Evolutionary conservation across 176 grass and related monocot species (phyloP), one percentile per base, ranked within the genome.

Genomic region (Aegilops longissima): DNA sequence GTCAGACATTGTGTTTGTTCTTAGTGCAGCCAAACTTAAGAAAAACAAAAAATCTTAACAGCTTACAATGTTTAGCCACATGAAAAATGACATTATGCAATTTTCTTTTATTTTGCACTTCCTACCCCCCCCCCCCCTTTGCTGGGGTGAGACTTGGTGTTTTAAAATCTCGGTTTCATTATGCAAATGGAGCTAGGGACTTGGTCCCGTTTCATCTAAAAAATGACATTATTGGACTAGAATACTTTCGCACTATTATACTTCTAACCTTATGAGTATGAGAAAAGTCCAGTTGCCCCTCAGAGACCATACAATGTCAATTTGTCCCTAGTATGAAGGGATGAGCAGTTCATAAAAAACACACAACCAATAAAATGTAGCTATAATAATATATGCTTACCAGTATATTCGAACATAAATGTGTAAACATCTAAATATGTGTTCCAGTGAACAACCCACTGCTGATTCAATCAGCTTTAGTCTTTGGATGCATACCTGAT

Each of bases 401-500:
- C 10, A n/a, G 34, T 35, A 34, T 13, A 18, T 33, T 27, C 33
- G 70, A 77, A 42, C 6, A 39, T 39, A 39, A 31, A 45, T 12
- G 11, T 73, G 5, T 47, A 81, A 83, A 83, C 8, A 23, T 7
- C 31, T 36, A 52, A 52, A 18, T 14, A 36, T 79, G 17, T 3
- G 17, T 4, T 30, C 5, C 58, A 81, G 70, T 39, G 49, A 27
- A 18, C 58, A 7, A 4, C 64, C 24, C 63, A 54, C 42, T 31
- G 24, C 8, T 69, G 30, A 31, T 31, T 31, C 30, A 31, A 31
- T 58, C 65, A 76, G 18, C 58, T 56, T 81, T 21, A 61, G 23
- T 12, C 18, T 34, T 76, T 64, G 14, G 56, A 62, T 83, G 9
- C 76, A 84, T 86, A 99, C 97, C 97, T 93, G 90, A 77, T 83